These are phyloP conservation scores for Tulasnella sp. DNA, from an alignment of 768 basidiomycete species.

Conservation along the genomic window DNA sequence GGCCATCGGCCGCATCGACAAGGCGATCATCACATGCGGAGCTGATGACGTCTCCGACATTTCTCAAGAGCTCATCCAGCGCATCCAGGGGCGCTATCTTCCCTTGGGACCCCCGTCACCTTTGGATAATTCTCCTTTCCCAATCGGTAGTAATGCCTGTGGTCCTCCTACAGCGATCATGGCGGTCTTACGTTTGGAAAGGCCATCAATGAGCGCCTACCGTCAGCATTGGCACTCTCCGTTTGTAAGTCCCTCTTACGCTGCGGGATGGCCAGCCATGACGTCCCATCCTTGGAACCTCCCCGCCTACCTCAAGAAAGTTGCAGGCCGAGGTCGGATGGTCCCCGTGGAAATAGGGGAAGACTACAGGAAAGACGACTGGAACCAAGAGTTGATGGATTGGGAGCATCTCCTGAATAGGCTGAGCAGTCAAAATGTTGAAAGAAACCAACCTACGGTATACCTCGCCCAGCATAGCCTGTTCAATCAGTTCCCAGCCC, in stretches of 20 bases:
- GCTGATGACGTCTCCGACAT: slow-evolving; percentile 50
- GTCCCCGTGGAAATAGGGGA: slow-evolving; percentile 85
- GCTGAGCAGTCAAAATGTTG: slow-evolving; percentile 22
- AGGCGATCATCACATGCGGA: slow-evolving; percentile 75
- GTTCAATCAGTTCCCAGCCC: slow-evolving; percentile 68
- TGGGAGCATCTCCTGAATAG: slow-evolving; percentile 67
- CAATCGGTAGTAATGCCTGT: no score
- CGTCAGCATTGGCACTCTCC: slow-evolving; percentile 40
- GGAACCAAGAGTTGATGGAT: slow-evolving; percentile 68
- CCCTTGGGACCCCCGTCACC: slow-evolving; percentile 18
- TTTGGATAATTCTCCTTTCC: not conserved
- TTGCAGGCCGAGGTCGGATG: slow-evolving; percentile 69
- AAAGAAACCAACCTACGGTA: slow-evolving; percentile 17
- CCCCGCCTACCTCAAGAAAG: slow-evolving; percentile 51
- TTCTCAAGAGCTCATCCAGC: slow-evolving; percentile 50
- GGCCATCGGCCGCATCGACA: slow-evolving; percentile 54
- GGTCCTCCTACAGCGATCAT: slow-evolving; percentile 23
- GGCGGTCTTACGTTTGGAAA: slow-evolving; percentile 35
- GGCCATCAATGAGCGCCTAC: slow-evolving; percentile 53
- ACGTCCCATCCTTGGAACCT: slow-evolving; percentile 59
- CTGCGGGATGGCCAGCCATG: slow-evolving; percentile 69
- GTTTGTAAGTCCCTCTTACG: slow-evolving; percentile 62
- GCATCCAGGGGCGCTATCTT: slow-evolving; percentile 41
- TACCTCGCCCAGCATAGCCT: slow-evolving; percentile 93
- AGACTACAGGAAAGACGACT: slow-evolving; percentile 69